phyloP scores from a whole-genome alignment of 1,139 yeast species.

The Candida mesenterica region DNA sequence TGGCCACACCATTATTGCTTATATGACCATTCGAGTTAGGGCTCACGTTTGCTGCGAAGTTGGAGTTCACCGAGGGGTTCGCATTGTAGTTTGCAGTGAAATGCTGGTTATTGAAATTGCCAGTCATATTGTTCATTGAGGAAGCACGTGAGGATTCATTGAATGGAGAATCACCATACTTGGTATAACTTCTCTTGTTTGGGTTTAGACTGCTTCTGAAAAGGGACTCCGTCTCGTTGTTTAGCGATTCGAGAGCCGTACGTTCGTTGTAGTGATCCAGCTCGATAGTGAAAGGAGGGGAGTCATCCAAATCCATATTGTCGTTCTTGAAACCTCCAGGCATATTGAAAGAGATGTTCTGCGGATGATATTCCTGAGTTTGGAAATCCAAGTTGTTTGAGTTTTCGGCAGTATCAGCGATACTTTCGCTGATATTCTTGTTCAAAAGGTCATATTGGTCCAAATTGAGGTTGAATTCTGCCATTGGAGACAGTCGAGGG shows the following conservation, averaged over 20 bases:
- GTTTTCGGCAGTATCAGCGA: not conserved
- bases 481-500: constrained; percentile 1
- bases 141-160: constrained; percentile 14
- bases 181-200: constrained; percentile 6
- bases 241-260: constrained; percentile 6
- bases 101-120: no score
- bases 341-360: constrained; percentile 20
- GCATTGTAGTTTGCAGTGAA: no score
- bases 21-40: not conserved
- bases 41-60: not conserved
- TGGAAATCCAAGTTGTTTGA: constrained; percentile 2
- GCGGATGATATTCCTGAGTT: constrained; percentile 3
- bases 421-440: not conserved
- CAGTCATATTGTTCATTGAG: constrained; percentile 9
- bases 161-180: constrained; percentile 9
- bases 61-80: no score
- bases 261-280: constrained; percentile 23
- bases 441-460: constrained; percentile 1
- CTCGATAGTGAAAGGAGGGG: constrained; percentile 41
- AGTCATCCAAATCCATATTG: constrained; percentile 39
- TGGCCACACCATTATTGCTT: not conserved
- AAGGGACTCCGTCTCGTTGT: constrained; percentile 8
- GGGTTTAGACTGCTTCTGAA: constrained; percentile 5
- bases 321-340: constrained; percentile 32
- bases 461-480: constrained; percentile 2